Evolutionary conservation across 2,329 filamentous ascomycete species (phyloP).

Genomic region (Cercospora berteroae): DNA sequence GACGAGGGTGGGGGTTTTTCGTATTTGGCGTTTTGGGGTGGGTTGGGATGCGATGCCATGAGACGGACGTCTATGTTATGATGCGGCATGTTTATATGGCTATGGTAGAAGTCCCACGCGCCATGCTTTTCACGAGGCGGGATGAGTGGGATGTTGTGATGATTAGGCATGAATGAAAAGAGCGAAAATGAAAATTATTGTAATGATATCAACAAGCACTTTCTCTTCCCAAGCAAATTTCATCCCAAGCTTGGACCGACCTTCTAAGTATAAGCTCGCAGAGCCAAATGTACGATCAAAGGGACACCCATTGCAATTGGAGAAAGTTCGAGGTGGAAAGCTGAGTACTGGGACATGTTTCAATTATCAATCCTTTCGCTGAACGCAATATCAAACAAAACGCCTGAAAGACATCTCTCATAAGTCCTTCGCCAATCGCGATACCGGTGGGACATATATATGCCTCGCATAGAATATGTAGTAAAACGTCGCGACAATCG

Average conservation of each 20-base stretch:
- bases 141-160: neutral
- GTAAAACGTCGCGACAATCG: constrained; percentile 23
- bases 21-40: neutral
- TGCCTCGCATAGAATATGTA: constrained; percentile 34
- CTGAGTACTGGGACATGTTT: neutral
- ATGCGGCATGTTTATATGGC: constrained; percentile 4
- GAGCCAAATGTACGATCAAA: too few relatives aligned
- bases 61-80: neutral
- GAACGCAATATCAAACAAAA: neutral
- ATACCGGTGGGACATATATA: constrained; percentile 31
- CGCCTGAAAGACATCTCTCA: neutral
- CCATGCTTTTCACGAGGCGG: neutral
- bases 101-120: neutral
- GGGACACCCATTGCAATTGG: too few relatives aligned
- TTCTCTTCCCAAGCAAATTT: neutral
- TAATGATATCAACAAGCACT: neutral
- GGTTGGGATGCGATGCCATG: neutral
- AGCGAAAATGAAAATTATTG: neutral
- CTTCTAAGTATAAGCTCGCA: too few relatives aligned
- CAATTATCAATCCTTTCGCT: neutral
- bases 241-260: neutral
- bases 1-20: neutral
- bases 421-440: constrained; percentile 26
- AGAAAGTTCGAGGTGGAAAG: too few relatives aligned
- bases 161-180: neutral